Evolutionary conservation across 306 rosid genomes (phyloP), one percentile per base, ranked within the genome.

Genomic region (Pueraria montana): DNA sequence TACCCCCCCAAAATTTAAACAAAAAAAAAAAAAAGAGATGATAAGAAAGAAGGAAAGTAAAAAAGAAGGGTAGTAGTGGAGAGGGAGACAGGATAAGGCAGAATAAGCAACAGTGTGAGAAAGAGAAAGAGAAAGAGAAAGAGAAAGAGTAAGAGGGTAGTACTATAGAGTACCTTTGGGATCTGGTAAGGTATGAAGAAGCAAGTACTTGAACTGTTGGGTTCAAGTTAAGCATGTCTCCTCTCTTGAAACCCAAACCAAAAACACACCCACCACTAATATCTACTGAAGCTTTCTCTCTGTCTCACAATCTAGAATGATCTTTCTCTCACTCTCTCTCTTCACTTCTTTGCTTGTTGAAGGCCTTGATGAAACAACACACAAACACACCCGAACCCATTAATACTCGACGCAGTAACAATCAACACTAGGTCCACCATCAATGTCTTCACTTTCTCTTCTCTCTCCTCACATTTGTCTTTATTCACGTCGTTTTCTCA

Each of bases 201-300:
- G 91, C 88, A 87, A 85, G 84, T 67, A 76, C 74, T 52, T 46
- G 24, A 79, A 78, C 68, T 92, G 97, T 91, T 86, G 92, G 98
- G 90, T 80, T 72, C 79, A 81, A 63, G 69, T 80, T 73, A 76
- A 89, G 87, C 98, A 94, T 91, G 98, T 94, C 82, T 82, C 96
- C 91, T 85, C 70, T 52, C 78, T 66, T 77, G 88, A 86, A 83
- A 90, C 88, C 84, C 79, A 34, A 63, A 82, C 48, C 20, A 1
- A 27, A 27, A 27, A 27, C 55, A 18, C 73, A 65, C 56, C n/a
- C 17, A 13, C 82, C 84, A 61, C 72, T 65, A 23, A 65, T 74
- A 50, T 76, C 46, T 32, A 32, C 71, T 36, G 20, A 18, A 12
- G 5, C 64, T 61, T 16, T 65, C 75, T 30, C 26, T 12, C 3